Evolutionary conservation across 2,329 filamentous ascomycete species (phyloP).

Genomic region (Fusarium xylarioides): DNA sequence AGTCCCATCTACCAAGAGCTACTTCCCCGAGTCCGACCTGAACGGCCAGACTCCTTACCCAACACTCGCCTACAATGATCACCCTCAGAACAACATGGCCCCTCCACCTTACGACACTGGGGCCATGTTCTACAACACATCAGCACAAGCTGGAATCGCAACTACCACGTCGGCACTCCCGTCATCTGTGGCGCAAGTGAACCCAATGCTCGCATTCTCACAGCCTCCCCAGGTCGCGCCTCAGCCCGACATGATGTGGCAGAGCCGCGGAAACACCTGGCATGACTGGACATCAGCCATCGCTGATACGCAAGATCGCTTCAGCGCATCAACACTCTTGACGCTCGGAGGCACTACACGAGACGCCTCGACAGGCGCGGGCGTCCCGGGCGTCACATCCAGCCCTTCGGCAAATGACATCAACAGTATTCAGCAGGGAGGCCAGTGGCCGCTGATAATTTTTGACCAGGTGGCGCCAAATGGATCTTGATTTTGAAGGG

Average conservation of each 20-base stretch:
- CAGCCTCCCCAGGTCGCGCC: constrained; percentile 48
- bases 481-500: constrained; percentile 34
- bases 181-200: constrained; percentile 42
- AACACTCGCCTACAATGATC: constrained; percentile 44
- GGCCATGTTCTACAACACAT: constrained; percentile 44
- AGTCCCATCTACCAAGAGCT: constrained; percentile 41
- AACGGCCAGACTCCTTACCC: constrained; percentile 45
- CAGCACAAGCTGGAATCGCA: constrained; percentile 34
- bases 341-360: constrained; percentile 52
- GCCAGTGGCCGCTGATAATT: constrained; percentile 47
- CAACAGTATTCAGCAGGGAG: constrained; percentile 40
- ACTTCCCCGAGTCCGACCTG: constrained; percentile 42
- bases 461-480: constrained; percentile 43
- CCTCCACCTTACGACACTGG: constrained; percentile 41
- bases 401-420: constrained; percentile 40
- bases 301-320: constrained; percentile 59
- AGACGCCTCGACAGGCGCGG: constrained; percentile 23
- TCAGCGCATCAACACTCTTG: constrained; percentile 59
- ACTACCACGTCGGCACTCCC: constrained; percentile 36
- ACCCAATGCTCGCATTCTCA: constrained; percentile 53
- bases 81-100: constrained; percentile 35
- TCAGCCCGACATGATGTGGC: constrained; percentile 48
- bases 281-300: constrained; percentile 64
- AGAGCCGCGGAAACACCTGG: constrained; percentile 57
- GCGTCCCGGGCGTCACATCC: constrained; percentile 23